Evolutionary conservation across 495 filamentous ascomycete genomes (phyloP).

Genomic region (Xylaria flabelliformis): DNA sequence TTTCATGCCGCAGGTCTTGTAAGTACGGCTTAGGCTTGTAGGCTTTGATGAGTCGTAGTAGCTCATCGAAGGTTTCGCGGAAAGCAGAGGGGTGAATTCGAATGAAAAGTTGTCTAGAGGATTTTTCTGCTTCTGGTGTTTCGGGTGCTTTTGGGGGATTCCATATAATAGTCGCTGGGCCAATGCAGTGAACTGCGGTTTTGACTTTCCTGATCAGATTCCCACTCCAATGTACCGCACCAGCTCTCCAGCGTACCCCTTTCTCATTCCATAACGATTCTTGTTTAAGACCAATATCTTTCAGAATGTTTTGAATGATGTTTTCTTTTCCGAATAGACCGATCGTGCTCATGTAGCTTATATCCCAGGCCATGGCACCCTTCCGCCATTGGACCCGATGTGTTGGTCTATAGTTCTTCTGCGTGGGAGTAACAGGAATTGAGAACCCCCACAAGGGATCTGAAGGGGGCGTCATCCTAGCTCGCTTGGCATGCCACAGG

Average conservation of each 20-base stretch:
- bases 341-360: slow-evolving; percentile 92
- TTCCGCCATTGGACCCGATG: slow-evolving; percentile 73
- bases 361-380: slow-evolving; percentile 83
- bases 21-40: slow-evolving; percentile 75
- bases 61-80: slow-evolving; percentile 77
- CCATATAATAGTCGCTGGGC: slow-evolving; percentile 82
- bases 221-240: slow-evolving; percentile 70
- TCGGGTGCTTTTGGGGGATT: slow-evolving; percentile 39
- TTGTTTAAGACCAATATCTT: slow-evolving; percentile 64
- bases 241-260: slow-evolving; percentile 76
- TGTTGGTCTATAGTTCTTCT: slow-evolving; percentile 87
- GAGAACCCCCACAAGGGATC: slow-evolving; percentile 89
- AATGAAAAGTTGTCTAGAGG: slow-evolving; percentile 69
- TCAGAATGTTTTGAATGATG: slow-evolving; percentile 69
- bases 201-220: slow-evolving; percentile 68
- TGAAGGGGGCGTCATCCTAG: slow-evolving; percentile 79
- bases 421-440: slow-evolving; percentile 79
- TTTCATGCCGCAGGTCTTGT: slow-evolving; percentile 92
- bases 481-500: slow-evolving; percentile 90
- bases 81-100: slow-evolving; percentile 90
- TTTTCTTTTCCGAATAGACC: slow-evolving; percentile 71
- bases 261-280: slow-evolving; percentile 64
- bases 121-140: slow-evolving; percentile 43
- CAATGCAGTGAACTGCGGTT: slow-evolving; percentile 63
- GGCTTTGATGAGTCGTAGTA: slow-evolving; percentile 71